phyloP scores from a whole-genome alignment of 129 eudicot species.

The Flaveria robusta region DNA sequence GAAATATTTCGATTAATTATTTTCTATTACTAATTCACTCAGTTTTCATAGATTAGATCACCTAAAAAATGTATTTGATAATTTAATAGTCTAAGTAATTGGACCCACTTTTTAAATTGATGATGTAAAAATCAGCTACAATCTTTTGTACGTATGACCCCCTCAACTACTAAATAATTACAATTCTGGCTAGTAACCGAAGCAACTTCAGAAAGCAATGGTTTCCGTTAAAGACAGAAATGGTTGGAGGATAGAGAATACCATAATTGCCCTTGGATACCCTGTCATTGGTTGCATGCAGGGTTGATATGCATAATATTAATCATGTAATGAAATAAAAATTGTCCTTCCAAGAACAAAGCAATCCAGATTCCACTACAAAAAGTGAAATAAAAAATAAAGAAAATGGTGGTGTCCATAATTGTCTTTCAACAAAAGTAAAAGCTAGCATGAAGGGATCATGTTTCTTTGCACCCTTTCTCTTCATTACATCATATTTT shows the following conservation, averaged over 20 bases:
- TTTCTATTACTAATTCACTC: too few species aligned
- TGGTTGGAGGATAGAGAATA: background rate
- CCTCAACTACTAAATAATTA: slow-evolving; percentile 24
- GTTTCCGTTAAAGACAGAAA: background rate
- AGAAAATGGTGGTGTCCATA: slow-evolving; percentile 33
- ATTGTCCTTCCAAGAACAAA: slow-evolving; percentile 38
- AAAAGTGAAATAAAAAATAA: slow-evolving; percentile 27
- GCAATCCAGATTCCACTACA: slow-evolving; percentile 36
- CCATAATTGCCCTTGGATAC: slow-evolving; percentile 31
- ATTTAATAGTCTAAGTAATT: too few species aligned
- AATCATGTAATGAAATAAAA: slow-evolving; percentile 30
- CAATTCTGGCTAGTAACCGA: slow-evolving; percentile 3
- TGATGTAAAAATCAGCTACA: background rate
- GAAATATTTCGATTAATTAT: too few species aligned
- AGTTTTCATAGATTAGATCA: too few species aligned
- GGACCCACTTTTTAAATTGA: background rate
- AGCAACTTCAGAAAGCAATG: slow-evolving; percentile 7
- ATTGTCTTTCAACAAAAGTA: slow-evolving; percentile 42
- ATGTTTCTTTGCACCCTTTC: slow-evolving; percentile 41
- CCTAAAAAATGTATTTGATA: too few species aligned
- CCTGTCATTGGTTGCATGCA: slow-evolving; percentile 19
- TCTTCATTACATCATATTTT: slow-evolving; percentile 41
- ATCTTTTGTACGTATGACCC: slow-evolving; percentile 8
- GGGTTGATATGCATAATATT: slow-evolving; percentile 22
- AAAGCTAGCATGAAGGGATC: slow-evolving; percentile 28